Evolutionary conservation across 352 stramenopile species (phyloP).

Genomic region (Achlya hypogyna): DNA sequence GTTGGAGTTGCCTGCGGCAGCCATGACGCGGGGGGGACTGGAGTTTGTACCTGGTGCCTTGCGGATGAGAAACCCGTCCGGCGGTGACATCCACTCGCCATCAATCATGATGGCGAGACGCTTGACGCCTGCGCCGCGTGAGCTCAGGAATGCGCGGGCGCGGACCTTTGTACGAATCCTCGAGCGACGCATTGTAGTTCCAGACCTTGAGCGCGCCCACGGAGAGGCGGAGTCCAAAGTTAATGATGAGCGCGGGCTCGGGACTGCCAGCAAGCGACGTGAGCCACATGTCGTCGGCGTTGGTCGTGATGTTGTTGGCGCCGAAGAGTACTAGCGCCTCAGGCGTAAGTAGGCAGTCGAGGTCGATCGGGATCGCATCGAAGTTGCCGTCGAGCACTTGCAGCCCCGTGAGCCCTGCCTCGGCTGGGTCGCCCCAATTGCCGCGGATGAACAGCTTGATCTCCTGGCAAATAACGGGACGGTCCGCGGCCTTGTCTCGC

Average conservation of each 20-base stretch:
- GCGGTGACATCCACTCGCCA: conserved; percentile 13
- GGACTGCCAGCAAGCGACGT: conserved; percentile 33
- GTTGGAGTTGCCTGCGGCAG: conserved; percentile 13
- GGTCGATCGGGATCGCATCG: conserved; percentile 27
- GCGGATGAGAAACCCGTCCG: conserved; percentile 30
- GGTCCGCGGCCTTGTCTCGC: conserved; percentile 32
- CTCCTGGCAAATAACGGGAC: conserved; percentile 35
- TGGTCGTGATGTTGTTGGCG: conserved; percentile 30
- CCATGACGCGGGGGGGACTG: background rate
- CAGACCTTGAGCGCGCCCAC: conserved; percentile 19
- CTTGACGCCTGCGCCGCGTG: background rate
- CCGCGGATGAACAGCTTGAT: conserved; percentile 49
- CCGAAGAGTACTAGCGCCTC: background rate
- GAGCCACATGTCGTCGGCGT: conserved; percentile 54
- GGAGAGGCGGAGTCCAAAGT: background rate
- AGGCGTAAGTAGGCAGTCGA: conserved; percentile 6
- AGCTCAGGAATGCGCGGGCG: background rate
- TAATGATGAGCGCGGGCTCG: conserved; percentile 7
- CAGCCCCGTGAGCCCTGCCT: conserved; percentile 47
- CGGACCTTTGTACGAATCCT: background rate
- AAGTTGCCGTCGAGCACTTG: conserved; percentile 56
- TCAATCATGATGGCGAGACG: background rate
- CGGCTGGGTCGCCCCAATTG: conserved; percentile 65
- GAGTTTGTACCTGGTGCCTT: conserved; percentile 22
- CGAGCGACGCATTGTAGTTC: background rate